phyloP scores from a whole-genome alignment of 2,329 filamentous ascomycete species.

The Penicillium sumatraense region DNA sequence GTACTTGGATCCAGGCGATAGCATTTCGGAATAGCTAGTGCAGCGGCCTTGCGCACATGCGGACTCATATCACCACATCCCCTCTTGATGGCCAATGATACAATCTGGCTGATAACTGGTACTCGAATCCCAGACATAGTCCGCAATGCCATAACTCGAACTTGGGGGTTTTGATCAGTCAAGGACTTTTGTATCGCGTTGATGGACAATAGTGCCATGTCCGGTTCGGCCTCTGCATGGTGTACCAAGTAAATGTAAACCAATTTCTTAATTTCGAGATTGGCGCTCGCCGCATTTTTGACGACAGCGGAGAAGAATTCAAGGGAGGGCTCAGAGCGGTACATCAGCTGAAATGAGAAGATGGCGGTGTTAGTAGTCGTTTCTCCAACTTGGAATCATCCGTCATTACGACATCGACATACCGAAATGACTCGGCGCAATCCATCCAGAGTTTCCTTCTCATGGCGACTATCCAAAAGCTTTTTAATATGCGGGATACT shows the following conservation, averaged over 20 bases:
- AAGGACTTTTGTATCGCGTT: slow-evolving; percentile 99
- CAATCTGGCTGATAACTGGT: slow-evolving; percentile 96
- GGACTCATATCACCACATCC: slow-evolving; percentile 93
- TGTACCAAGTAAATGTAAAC: slow-evolving; percentile 98
- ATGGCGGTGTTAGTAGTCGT: slow-evolving; percentile 20
- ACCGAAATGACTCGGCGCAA: slow-evolving; percentile 86
- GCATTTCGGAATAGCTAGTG: slow-evolving; percentile 93
- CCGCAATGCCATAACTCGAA: slow-evolving; percentile 87
- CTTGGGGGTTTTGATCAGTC: slow-evolving; percentile 86
- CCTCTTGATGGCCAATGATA: slow-evolving; percentile 93
- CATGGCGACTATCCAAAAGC: slow-evolving; percentile 89
- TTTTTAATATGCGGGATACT: slow-evolving; percentile 89
- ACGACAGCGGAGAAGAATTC: slow-evolving; percentile 97
- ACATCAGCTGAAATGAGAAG: slow-evolving; percentile 77
- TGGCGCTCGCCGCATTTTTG: slow-evolving; percentile 95
- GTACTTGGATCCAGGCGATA: slow-evolving; percentile 87
- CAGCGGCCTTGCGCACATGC: slow-evolving; percentile 88
- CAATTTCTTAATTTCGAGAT: slow-evolving; percentile 93
- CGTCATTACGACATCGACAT: slow-evolving; percentile 32
- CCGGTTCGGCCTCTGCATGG: slow-evolving; percentile 94
- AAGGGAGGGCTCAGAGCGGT: slow-evolving; percentile 82
- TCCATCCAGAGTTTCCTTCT: slow-evolving; percentile 90
- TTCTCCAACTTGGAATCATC: neutral
- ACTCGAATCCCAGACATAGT: slow-evolving; percentile 99
- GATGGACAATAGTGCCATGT: slow-evolving; percentile 93